These are phyloP conservation scores for Scortechinia acanthostroma DNA, from an alignment of 2,329 filamentous ascomycete genomes.

Conservation along the genomic window DNA sequence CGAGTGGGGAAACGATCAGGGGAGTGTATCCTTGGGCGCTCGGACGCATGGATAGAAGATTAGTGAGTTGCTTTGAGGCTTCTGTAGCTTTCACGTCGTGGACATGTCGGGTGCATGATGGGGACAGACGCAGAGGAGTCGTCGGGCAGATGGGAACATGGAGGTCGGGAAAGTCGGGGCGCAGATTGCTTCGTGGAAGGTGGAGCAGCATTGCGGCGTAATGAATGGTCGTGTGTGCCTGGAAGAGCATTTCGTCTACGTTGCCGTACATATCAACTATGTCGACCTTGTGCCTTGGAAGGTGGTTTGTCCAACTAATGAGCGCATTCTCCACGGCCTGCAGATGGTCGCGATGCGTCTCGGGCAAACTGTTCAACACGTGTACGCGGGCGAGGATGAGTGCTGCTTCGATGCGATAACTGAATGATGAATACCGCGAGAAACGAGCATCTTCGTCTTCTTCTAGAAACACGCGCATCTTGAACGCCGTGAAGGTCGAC, in stretches of 20 bases:
- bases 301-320: constrained; percentile 52
- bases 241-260: constrained; percentile 61
- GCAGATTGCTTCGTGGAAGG: constrained; percentile 14
- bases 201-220: constrained; percentile 25
- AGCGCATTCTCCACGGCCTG: constrained; percentile 47
- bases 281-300: constrained; percentile 48
- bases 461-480: background rate
- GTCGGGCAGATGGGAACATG: constrained; percentile 14
- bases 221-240: constrained; percentile 49
- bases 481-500: background rate
- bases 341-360: constrained; percentile 3
- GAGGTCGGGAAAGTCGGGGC: constrained; percentile 7
- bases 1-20: constrained; percentile 11
- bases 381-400: constrained; percentile 51
- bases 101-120: constrained; percentile 19
- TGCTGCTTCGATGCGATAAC: constrained; percentile 56
- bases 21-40: constrained; percentile 19
- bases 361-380: constrained; percentile 3
- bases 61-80: constrained; percentile 18
- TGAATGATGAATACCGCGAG: constrained; percentile 46
- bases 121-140: constrained; percentile 14
- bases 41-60: constrained; percentile 19
- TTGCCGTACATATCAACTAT: constrained; percentile 44
- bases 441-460: background rate
- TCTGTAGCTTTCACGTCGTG: constrained; percentile 23